phyloP scores from a whole-genome alignment of 140 eudicot genomes.

The Ambrosia hybrid region DNA sequence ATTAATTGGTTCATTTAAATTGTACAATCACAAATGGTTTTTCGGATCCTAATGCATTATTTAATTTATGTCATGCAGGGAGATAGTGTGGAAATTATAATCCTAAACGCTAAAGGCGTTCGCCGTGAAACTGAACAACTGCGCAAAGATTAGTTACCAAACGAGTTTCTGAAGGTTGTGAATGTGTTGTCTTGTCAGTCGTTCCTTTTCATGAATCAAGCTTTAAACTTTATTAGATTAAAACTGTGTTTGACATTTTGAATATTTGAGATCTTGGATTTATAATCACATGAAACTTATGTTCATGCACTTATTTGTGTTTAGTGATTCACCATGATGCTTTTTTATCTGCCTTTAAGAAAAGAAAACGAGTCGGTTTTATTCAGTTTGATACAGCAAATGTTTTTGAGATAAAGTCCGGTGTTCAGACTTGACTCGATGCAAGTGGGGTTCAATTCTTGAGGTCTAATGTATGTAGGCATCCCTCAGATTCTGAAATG shows the following conservation, averaged over 20 bases:
- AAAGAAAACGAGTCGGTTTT: too few relatives aligned
- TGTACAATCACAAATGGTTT: background rate
- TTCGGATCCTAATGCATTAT: background rate
- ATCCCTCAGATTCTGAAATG: too few relatives aligned
- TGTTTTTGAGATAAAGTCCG: too few relatives aligned
- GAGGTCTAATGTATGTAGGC: too few relatives aligned
- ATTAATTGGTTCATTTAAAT: background rate
- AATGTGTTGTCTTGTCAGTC: conserved; percentile 9
- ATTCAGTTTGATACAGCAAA: too few relatives aligned
- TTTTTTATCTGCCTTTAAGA: too few relatives aligned
- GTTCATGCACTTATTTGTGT: conserved; percentile 12
- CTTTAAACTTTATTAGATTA: conserved; percentile 11
- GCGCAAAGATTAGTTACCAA: conserved; percentile 59
- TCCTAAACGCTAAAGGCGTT: conserved; percentile 66
- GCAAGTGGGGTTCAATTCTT: too few relatives aligned
- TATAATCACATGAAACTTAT: conserved; percentile 23
- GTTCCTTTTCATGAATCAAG: conserved; percentile 8
- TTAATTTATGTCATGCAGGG: conserved; percentile 52
- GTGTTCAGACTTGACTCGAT: too few relatives aligned
- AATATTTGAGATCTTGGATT: conserved; percentile 22
- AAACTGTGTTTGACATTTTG: conserved; percentile 8
- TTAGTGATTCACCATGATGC: too few relatives aligned
- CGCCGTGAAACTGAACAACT: conserved; percentile 81
- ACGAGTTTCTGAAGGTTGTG: conserved; percentile 22
- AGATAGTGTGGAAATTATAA: conserved; percentile 81